Evolutionary conservation across 768 basidiomycete genomes (phyloP).

Genomic region (Collybia nuda): DNA sequence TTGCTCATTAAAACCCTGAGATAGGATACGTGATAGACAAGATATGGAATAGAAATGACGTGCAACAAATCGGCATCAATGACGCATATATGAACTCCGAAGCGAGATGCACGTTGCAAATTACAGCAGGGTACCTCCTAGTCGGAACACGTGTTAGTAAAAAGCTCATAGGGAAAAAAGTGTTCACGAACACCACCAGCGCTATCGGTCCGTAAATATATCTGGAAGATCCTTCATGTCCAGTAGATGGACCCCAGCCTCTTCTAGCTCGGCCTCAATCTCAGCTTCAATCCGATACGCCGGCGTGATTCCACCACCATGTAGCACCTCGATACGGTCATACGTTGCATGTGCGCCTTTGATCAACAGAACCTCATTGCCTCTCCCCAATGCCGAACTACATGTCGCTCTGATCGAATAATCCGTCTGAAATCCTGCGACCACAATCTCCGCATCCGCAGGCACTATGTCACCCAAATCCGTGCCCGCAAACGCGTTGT

Average conservation of each 20-base stretch:
- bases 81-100: not conserved
- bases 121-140: not conserved
- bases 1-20: too few species aligned
- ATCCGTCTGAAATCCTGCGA: conserved; percentile 70
- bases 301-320: conserved; percentile 53
- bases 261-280: conserved; percentile 67
- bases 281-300: conserved; percentile 55
- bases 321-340: conserved; percentile 62
- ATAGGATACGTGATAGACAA: too few species aligned
- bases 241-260: conserved; percentile 62
- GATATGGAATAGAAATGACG: too few species aligned
- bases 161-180: not conserved
- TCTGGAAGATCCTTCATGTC: conserved; percentile 65
- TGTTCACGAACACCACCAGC: not conserved
- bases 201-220: conserved; percentile 56
- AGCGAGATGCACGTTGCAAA: not conserved
- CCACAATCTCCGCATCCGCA: conserved; percentile 57
- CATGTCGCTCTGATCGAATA: conserved; percentile 63
- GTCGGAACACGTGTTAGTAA: not conserved
- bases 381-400: conserved; percentile 56
- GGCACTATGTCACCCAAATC: conserved; percentile 48
- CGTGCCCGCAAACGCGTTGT: conserved; percentile 70
- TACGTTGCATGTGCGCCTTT: conserved; percentile 66
- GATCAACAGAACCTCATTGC: conserved; percentile 66
- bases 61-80: not conserved